phyloP scores from a whole-genome alignment of 202 grass and related monocot genomes.

The Schoenoplectus tabernaemontani region DNA sequence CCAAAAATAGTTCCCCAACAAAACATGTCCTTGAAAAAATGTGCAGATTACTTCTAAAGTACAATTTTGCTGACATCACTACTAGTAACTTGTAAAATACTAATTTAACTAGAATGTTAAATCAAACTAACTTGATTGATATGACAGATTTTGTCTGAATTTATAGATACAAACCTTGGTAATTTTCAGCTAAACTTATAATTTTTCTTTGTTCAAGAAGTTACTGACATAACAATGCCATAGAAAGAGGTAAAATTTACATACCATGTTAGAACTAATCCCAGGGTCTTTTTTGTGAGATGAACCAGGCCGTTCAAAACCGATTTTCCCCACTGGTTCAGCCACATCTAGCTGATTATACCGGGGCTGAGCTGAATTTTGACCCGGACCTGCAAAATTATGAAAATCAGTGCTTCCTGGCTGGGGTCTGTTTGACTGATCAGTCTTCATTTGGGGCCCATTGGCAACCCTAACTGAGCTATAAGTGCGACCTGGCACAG shows the following conservation, averaged over 20 bases:
- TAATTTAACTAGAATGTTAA: background rate
- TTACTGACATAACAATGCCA: background rate
- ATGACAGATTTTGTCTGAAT: background rate
- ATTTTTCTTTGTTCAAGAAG: background rate
- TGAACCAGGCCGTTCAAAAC: conserved; percentile 31
- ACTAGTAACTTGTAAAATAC: background rate
- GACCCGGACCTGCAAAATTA: conserved; percentile 35
- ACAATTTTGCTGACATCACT: background rate
- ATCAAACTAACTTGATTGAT: background rate
- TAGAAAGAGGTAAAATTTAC: background rate
- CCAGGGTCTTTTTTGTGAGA: conserved; percentile 36
- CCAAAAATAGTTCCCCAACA: background rate
- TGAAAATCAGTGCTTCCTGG: conserved; percentile 34
- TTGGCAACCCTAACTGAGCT: conserved; percentile 58
- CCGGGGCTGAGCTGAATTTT: conserved; percentile 36
- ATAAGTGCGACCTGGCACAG: conserved; percentile 28
- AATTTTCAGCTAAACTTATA: background rate
- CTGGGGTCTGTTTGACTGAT: conserved; percentile 28
- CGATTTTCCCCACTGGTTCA: conserved; percentile 30
- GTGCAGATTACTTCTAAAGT: background rate
- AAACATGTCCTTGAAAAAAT: background rate
- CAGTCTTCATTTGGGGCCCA: conserved; percentile 25
- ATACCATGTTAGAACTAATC: conserved; percentile 26
- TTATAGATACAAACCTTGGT: background rate
- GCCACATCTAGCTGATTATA: conserved; percentile 70